Base-by-base conservation (phyloP, 441 rosid species). In the Gossypium laxum region DNA sequence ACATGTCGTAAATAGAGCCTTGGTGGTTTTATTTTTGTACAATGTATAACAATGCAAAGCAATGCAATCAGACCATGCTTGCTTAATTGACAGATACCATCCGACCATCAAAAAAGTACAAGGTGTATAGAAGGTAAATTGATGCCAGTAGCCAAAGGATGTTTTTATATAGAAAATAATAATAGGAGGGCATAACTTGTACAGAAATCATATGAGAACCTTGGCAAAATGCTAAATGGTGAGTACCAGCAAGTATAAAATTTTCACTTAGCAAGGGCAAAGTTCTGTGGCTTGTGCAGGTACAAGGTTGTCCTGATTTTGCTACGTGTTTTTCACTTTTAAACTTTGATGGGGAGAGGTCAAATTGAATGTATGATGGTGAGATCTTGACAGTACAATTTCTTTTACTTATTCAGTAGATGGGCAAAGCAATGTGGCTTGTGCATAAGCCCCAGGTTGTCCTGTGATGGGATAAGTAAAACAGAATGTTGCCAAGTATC, bases 1-100 rank as follows among this genome's bases (percentile, higher is more conserved):
- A 15, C 12, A 60, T 32, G n/a, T 32, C 11, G 47, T 17, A 61
- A 32, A 32, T 61, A 32, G 47, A 41, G 21, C 15, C 21, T 32
- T 28, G 64, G n/a, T 14, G 64, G 21, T 6, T 59, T 59, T 59
- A 28, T 59, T 59, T 59, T 28, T 28, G 32, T 28, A 28, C 43
- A 43, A n/a, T n/a, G 19, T n/a, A 28, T 14, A 2, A 28, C 18
- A 59, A 59, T 28, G 19, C 41, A 58, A 26, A 26, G 63, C 18
- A 58, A 26, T 58, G 63, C 18, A 59, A 59, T 59, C 64, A n/a
- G 64, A 59, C 64, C 63, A 28, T 59, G 38, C 64, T n/a, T 61
- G 66, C 22, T 32, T 61, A 15, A 34, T 14, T 59, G 19, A 28
- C 18, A 14, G 21, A n/a, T 59, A 28, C 47, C 24, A 3, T 7